phyloP scores from a whole-genome alignment of 139 green algal genomes.

The Chlamydomonas asymmetrica region DNA sequence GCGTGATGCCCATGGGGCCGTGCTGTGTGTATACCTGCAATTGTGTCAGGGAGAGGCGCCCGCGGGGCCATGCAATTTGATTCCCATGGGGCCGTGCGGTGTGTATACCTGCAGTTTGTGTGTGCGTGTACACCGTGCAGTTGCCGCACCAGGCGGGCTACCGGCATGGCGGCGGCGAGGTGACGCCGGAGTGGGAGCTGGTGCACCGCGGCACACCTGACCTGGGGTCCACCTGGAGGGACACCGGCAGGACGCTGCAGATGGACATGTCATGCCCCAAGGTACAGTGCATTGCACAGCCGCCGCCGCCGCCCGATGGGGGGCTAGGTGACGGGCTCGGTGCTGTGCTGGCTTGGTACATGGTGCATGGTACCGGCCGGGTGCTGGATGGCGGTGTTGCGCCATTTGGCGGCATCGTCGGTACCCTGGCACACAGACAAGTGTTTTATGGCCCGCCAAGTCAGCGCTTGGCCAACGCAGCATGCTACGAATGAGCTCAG shows the following conservation, averaged over 20 bases:
- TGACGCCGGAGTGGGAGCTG: slow-evolving; percentile 41
- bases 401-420: too few relatives aligned
- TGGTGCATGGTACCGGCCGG: too few relatives aligned
- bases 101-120: too few relatives aligned
- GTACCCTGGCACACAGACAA: too few relatives aligned
- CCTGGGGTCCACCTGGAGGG: slow-evolving; percentile 48
- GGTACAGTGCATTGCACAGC: slow-evolving; percentile 1
- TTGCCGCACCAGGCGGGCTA: slow-evolving; percentile 32
- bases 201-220: slow-evolving; percentile 43
- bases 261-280: slow-evolving; percentile 15
- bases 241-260: slow-evolving; percentile 32
- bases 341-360: not conserved
- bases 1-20: too few relatives aligned
- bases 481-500: not conserved
- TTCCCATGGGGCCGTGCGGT: too few relatives aligned
- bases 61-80: too few relatives aligned
- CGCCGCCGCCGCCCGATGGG: not conserved
- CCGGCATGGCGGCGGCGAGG: slow-evolving; percentile 31
- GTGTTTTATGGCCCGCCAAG: too few relatives aligned
- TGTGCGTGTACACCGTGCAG: slow-evolving; percentile 7
- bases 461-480: not conserved
- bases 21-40: too few relatives aligned
- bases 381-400: too few relatives aligned
- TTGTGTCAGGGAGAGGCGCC: not conserved
- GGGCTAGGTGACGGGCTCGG: not conserved